Base-by-base conservation (phyloP, 208 protist species). In the Tritrichomonas foetus region DNA sequence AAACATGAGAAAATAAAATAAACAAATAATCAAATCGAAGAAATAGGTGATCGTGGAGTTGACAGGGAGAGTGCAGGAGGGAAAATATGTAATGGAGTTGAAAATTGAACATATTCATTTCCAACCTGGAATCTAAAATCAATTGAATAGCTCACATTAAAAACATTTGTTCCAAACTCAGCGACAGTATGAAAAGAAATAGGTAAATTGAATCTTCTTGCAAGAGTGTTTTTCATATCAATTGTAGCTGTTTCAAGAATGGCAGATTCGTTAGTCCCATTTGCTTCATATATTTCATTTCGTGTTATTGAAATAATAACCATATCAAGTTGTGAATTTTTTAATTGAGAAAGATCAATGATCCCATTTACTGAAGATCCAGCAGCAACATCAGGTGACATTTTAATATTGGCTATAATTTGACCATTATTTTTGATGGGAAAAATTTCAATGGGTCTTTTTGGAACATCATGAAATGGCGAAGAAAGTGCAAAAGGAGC, bases 81-180 rank as follows among this genome's bases (percentile, higher is more conserved):
- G 39, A 57, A 30, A 13, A 89, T 39, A n/a, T 89, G 47, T 16
- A 89, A 3, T 61, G 78, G 78, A 41, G 78, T 36, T n/a, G 1
- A 11, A 41, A 41, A 89, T 89, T 89, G 44, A 20, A 44, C 33
- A 20, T 5, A 16, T 89, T 47, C 78, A 39, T 25, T 57, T 14
- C 27, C 41, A 9, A 20, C 11, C 1, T 57, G 33, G 30, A 89
- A 89, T 27, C 9, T 5, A 57, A 89, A 89, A 44, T 89, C 47
- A 57, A 61, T 33, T 33, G 27, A 55, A 89, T 89, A 89, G 22
- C 41, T 53, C 11, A 53, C 20, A 57, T 39, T 33, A 50, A 89
- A 89, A 36, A 89, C 13, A 89, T 89, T 47, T 61, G 78, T 89
- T 20, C 11, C 20, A 89, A 89, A 89, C 20, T 89, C 47, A 33